A percentile compares a stretch with the other conserved stretches of the same genome.
phyloP scores from a whole-genome alignment of 306 rosid species.

The Adenanthera pavonina region DNA sequence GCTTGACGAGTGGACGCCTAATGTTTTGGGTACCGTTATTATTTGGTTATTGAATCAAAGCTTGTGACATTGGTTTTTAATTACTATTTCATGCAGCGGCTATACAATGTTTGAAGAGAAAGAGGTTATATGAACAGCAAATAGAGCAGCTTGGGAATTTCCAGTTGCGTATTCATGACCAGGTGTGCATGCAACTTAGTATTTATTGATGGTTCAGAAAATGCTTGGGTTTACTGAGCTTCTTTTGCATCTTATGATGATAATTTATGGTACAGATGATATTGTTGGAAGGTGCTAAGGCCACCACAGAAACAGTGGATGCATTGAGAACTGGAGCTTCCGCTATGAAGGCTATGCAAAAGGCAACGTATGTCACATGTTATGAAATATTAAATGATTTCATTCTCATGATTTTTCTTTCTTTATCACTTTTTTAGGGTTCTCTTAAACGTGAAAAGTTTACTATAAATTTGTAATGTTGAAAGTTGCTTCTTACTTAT shows the following conservation, averaged over 20 bases:
- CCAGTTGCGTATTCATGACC: constrained; percentile 97
- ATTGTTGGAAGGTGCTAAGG: constrained; percentile 98
- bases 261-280: constrained; percentile 70
- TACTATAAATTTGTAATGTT: neutral
- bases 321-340: constrained; percentile 95
- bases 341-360: constrained; percentile 99
- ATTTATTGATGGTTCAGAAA: constrained; percentile 2
- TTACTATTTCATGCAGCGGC: constrained; percentile 66
- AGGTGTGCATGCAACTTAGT: constrained; percentile 56
- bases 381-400: neutral
- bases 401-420: neutral
- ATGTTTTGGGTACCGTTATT: neutral
- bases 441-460: neutral
- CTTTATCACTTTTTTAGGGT: neutral
- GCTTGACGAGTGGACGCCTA: no score
- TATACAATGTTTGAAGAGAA: constrained; percentile 96
- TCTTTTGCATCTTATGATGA: constrained; percentile 36
- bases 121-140: constrained; percentile 92
- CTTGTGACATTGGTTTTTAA: constrained; percentile 1
- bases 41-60: neutral
- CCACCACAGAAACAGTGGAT: constrained; percentile 98
- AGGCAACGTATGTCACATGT: constrained; percentile 75
- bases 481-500: neutral
- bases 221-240: constrained; percentile 7
- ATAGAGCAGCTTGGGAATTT: constrained; percentile 97